A percentile compares a stretch with the other conserved stretches of the same genome.
Evolutionary conservation across 2,329 filamentous ascomycete species (phyloP).

Genomic region (Aplosporella prunicola): DNA sequence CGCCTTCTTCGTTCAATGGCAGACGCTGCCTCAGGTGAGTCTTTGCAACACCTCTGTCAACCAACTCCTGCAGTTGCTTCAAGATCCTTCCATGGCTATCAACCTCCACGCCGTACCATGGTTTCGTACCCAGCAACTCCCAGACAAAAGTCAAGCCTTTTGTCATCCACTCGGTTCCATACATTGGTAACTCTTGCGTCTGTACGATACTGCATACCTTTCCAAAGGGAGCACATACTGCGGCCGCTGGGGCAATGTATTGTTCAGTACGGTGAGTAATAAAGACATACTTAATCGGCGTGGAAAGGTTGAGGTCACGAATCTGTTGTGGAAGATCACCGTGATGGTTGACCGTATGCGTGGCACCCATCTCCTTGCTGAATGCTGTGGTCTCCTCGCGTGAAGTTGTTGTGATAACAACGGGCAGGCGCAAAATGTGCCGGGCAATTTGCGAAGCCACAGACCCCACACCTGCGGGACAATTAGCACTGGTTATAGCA

Average conservation of each 20-base stretch:
- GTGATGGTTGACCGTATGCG: conserved; percentile 36
- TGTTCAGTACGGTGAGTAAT: conserved; percentile 34
- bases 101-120: conserved; percentile 30
- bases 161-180: conserved; percentile 38
- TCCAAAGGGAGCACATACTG: conserved; percentile 35
- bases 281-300: conserved; percentile 35
- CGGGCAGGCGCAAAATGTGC: conserved; percentile 29
- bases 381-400: conserved; percentile 32
- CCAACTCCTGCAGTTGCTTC: conserved; percentile 23
- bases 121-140: conserved; percentile 34
- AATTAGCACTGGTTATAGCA: not conserved
- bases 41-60: conserved; percentile 30
- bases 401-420: conserved; percentile 37
- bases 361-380: conserved; percentile 33
- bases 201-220: conserved; percentile 40
- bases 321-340: conserved; percentile 32
- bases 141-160: conserved; percentile 37
- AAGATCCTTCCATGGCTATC: conserved; percentile 34
- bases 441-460: conserved; percentile 38
- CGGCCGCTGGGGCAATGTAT: conserved; percentile 30
- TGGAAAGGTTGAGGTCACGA: conserved; percentile 24
- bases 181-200: conserved; percentile 33
- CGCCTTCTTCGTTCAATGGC: conserved; percentile 27
- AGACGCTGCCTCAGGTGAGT: conserved; percentile 31
- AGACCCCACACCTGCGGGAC: conserved; percentile 30